Conservation (phyloP, 495 filamentous ascomycete genomes). For the Penicillium crystallinum region DNA sequence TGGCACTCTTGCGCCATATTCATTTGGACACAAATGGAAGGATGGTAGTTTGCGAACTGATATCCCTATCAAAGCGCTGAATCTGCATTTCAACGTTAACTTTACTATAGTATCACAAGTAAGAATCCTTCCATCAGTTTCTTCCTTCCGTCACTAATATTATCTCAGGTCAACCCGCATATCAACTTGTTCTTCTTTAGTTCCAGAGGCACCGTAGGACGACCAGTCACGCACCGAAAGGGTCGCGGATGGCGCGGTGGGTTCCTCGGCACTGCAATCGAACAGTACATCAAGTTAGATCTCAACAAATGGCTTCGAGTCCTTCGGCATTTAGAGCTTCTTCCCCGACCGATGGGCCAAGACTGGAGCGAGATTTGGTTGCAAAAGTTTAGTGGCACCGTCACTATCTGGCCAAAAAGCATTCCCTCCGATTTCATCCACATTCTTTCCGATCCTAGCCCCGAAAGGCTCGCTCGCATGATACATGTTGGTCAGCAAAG, state of each 20-base stretch:
- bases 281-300: conserved; percentile 93
- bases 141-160: conserved; percentile 7
- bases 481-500: conserved; percentile 80
- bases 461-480: conserved; percentile 75
- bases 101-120: conserved; percentile 90
- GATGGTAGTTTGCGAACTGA: conserved; percentile 91
- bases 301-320: conserved; percentile 96
- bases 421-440: conserved; percentile 71
- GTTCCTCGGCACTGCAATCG: conserved; percentile 83
- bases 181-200: conserved; percentile 99
- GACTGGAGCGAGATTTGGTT: conserved; percentile 97
- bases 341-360: conserved; percentile 86
- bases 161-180: conserved; percentile 74
- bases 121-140: conserved; percentile 7
- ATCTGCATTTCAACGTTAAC: conserved; percentile 95
- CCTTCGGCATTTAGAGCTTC: conserved; percentile 81
- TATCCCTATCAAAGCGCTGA: conserved; percentile 88
- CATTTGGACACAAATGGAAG: conserved; percentile 97
- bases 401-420: conserved; percentile 90
- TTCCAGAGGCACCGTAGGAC: conserved; percentile 81
- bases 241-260: conserved; percentile 95
- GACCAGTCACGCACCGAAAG: conserved; percentile 88
- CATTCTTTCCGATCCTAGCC: conserved; percentile 77
- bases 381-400: conserved; percentile 87
- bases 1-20: conserved; percentile 75